Percentiles rank a stretch among this genome's conserved stretches.
These are phyloP conservation scores for Pouteria campechiana DNA, from an alignment of 179 eudicot genomes.

Conservation along the genomic window DNA sequence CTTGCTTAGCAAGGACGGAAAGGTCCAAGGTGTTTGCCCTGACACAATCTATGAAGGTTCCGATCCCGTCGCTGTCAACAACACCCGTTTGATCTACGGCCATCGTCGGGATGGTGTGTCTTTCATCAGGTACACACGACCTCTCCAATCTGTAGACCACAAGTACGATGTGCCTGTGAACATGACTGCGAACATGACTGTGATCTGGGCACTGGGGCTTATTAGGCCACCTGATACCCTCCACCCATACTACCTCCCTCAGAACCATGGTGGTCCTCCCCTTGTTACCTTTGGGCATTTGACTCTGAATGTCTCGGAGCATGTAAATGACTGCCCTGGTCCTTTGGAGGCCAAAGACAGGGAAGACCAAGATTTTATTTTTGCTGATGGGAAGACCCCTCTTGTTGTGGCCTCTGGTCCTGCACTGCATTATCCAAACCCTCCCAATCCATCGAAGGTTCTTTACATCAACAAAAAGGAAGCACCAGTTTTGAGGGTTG, in stretches of 20 bases:
- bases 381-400: slow-evolving; percentile 66
- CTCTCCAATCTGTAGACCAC: slow-evolving; percentile 41
- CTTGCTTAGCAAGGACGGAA: slow-evolving; percentile 32
- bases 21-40: slow-evolving; percentile 75
- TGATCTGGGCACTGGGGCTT: slow-evolving; percentile 81
- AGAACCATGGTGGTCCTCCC: slow-evolving; percentile 57
- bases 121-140: slow-evolving; percentile 55
- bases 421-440: slow-evolving; percentile 69
- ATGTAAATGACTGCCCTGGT: slow-evolving; percentile 65
- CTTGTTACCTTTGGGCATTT: slow-evolving; percentile 45
- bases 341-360: slow-evolving; percentile 85
- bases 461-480: slow-evolving; percentile 89
- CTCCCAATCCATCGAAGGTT: slow-evolving; percentile 86
- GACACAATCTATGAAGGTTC: slow-evolving; percentile 43
- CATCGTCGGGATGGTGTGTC: slow-evolving; percentile 90
- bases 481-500: slow-evolving; percentile 79
- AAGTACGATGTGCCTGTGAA: slow-evolving; percentile 59
- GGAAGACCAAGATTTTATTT: slow-evolving; percentile 84
- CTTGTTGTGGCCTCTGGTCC: slow-evolving; percentile 76
- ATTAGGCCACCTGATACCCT: slow-evolving; percentile 78
- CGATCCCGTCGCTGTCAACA: slow-evolving; percentile 30
- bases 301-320: slow-evolving; percentile 55
- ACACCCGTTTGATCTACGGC: slow-evolving; percentile 68
- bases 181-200: slow-evolving; percentile 41
- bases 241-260: slow-evolving; percentile 79